A percentile compares a stretch with the other conserved stretches of the same genome.
Evolutionary conservation across 257 asterid species (phyloP).

Genomic region (Solanum acaule): DNA sequence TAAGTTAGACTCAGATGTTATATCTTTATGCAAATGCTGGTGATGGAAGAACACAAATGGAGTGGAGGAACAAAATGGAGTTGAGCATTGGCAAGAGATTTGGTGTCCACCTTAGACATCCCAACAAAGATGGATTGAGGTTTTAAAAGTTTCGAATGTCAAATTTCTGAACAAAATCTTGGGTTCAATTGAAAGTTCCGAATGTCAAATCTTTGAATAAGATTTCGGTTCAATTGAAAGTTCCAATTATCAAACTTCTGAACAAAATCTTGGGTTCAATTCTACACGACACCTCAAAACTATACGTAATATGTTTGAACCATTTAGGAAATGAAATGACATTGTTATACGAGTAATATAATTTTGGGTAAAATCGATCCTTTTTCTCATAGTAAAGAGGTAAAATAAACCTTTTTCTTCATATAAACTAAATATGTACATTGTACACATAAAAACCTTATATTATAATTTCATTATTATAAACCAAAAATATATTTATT

Average conservation of each 20-base stretch:
- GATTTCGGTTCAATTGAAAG: too few relatives aligned
- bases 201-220: background rate
- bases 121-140: background rate
- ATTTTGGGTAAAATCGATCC: background rate
- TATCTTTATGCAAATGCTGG: too few relatives aligned
- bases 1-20: rapidly evolving
- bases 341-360: too few relatives aligned
- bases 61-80: background rate
- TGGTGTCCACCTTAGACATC: background rate
- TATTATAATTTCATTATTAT: background rate
- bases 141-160: too few relatives aligned
- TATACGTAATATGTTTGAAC: too few relatives aligned
- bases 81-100: background rate
- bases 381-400: background rate
- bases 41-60: background rate
- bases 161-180: too few relatives aligned
- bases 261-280: too few relatives aligned
- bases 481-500: too few relatives aligned
- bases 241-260: too few relatives aligned
- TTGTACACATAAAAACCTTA: background rate
- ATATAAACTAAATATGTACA: background rate
- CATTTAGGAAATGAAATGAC: too few relatives aligned
- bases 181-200: too few relatives aligned
- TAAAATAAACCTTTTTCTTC: background rate
- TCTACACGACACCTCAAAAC: background rate